Conservation (phyloP, 371 early-diverging fungal species). For the Actinomortierella ambigua region DNA sequence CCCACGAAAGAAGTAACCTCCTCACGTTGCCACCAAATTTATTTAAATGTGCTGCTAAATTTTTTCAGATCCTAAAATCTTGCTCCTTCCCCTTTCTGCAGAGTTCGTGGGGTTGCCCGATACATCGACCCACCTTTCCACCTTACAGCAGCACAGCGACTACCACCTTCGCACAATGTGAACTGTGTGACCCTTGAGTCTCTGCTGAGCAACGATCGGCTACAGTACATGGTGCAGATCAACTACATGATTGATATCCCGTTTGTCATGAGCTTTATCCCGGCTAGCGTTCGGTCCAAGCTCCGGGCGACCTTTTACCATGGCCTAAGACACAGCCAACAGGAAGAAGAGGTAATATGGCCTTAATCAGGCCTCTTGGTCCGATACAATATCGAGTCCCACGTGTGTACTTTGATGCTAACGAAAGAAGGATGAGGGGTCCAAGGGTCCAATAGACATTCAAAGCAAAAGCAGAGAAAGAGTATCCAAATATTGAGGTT, state of each 20-base stretch:
- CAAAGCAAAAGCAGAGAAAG: slow-evolving; percentile 1
- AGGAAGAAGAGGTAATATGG: slow-evolving; percentile 10
- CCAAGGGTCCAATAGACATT: not conserved
- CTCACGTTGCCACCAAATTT: not conserved
- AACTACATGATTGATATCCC: slow-evolving; percentile 54
- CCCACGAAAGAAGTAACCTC: not conserved
- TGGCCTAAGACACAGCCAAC: slow-evolving; percentile 14
- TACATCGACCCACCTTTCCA: slow-evolving; percentile 28
- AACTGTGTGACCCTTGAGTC: slow-evolving; percentile 28
- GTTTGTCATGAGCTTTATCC: slow-evolving; percentile 47
- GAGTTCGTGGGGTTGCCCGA: not conserved
- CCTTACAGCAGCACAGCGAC: slow-evolving; percentile 25
- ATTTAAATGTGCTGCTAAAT: not conserved
- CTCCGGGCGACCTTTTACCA: slow-evolving; percentile 42
- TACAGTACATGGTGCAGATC: slow-evolving; percentile 51
- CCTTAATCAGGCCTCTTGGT: not conserved
- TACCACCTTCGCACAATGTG: slow-evolving; percentile 12
- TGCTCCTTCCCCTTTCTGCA: slow-evolving; percentile 7
- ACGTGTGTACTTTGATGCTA: not conserved
- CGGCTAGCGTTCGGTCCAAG: slow-evolving; percentile 15
- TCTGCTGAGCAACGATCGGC: slow-evolving; percentile 24
- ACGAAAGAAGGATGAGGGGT: not conserved
- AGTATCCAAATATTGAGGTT: slow-evolving; percentile 3
- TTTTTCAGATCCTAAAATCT: not conserved
- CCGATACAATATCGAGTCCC: not conserved